Evolutionary conservation across 1,139 yeast genomes (phyloP).

Genomic region (Debaryomyces nepalensis): DNA sequence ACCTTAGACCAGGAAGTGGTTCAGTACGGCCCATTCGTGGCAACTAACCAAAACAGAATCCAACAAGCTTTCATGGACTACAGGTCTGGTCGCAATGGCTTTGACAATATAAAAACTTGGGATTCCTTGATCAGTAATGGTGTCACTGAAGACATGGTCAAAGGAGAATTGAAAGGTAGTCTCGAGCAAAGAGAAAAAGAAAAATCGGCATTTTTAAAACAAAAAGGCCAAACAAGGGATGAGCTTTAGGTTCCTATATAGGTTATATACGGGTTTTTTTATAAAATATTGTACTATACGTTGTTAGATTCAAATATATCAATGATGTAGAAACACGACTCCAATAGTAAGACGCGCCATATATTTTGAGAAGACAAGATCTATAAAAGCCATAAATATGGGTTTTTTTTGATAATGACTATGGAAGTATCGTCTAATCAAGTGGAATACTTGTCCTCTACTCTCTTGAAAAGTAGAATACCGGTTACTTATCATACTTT

Average conservation of each 20-base stretch:
- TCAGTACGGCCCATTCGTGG: slow-evolving; percentile 92
- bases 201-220: slow-evolving; percentile 28
- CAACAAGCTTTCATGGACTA: slow-evolving; percentile 73
- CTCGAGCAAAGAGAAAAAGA: slow-evolving; percentile 37
- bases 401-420: slow-evolving; percentile 31
- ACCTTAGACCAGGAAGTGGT: slow-evolving; percentile 76
- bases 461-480: slow-evolving; percentile 28
- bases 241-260: slow-evolving; percentile 19
- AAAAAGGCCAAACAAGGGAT: slow-evolving; percentile 18
- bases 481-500: slow-evolving; percentile 38
- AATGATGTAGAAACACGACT: slow-evolving; percentile 6
- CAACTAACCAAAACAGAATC: slow-evolving; percentile 63
- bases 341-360: slow-evolving; percentile 2
- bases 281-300: background rate
- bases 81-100: slow-evolving; percentile 70
- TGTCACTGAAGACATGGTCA: slow-evolving; percentile 52
- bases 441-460: slow-evolving; percentile 35
- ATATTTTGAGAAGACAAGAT: slow-evolving; percentile 1
- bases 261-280: background rate
- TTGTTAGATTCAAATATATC: background rate
- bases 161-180: slow-evolving; percentile 44
- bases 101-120: slow-evolving; percentile 74
- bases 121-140: slow-evolving; percentile 67
- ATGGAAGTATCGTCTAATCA: slow-evolving; percentile 37
- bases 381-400: background rate